These are phyloP conservation scores for Lumnitzera racemosa DNA, from an alignment of 345 rosid genomes.

Conservation along the genomic window DNA sequence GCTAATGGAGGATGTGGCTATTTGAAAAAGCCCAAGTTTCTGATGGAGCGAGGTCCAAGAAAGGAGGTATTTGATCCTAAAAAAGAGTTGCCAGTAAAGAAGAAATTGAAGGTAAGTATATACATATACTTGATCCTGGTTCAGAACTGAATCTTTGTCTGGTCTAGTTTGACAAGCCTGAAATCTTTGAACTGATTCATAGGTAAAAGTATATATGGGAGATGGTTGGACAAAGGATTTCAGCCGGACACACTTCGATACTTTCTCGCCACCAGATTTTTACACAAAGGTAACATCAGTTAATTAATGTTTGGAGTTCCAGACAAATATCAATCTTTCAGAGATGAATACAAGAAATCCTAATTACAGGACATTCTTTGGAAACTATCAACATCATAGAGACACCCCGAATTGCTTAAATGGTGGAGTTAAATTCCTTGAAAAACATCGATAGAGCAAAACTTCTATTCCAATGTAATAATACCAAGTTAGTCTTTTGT, in stretches of 20 bases:
- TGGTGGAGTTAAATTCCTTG: no score
- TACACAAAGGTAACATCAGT: conserved; percentile 53
- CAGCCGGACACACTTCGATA: conserved; percentile 72
- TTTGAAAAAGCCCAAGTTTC: conserved; percentile 74
- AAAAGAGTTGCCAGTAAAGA: conserved; percentile 33
- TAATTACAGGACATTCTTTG: no score
- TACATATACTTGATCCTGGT: not conserved
- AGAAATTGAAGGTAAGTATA: conserved; percentile 49
- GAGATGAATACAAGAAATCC: no score
- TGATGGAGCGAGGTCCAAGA: conserved; percentile 34
- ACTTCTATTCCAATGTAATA: no score
- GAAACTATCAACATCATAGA: no score
- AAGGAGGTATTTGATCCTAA: conserved; percentile 57
- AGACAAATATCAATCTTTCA: no score
- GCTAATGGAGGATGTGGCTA: conserved; percentile 91
- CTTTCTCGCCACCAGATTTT: conserved; percentile 91
- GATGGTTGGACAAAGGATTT: conserved; percentile 90
- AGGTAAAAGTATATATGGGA: conserved; percentile 85
- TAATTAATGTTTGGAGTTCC: no score
- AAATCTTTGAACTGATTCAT: conserved; percentile 2
- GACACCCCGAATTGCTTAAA: no score
- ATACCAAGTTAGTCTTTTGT: no score
- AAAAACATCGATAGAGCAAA: no score
- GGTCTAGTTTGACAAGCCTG: not conserved
- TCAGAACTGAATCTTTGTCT: not conserved